Conservation (phyloP, 2,329 filamentous ascomycete genomes). For the Paecilomyces fulvus region DNA sequence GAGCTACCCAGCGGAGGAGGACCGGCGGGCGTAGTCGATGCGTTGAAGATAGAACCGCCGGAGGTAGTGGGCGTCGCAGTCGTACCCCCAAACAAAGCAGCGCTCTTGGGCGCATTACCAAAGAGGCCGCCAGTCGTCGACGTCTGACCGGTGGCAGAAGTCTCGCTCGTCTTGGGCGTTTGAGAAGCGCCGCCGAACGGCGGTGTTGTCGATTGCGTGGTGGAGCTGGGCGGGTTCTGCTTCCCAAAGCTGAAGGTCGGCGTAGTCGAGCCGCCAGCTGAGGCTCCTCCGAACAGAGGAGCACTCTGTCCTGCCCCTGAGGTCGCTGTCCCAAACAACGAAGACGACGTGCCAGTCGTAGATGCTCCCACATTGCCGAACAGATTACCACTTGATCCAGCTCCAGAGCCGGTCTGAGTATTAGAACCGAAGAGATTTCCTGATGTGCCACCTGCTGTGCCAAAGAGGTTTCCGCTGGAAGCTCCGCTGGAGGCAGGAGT, state of each 20-base stretch:
- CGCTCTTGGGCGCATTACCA: conserved; percentile 18
- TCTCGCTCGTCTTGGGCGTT: conserved; percentile 31
- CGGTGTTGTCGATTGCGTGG: conserved; percentile 15
- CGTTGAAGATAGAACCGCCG: conserved; percentile 28
- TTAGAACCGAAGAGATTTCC: conserved; percentile 24
- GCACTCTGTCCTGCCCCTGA: conserved; percentile 12
- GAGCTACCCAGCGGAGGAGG: conserved; percentile 33
- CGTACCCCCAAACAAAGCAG: conserved; percentile 23
- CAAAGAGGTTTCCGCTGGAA: conserved; percentile 25
- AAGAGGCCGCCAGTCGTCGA: conserved; percentile 23
- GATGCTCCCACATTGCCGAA: conserved; percentile 36
- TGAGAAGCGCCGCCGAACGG: conserved; percentile 22
- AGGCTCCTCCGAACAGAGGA: conserved; percentile 20
- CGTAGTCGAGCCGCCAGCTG: conserved; percentile 13
- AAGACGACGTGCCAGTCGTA: conserved; percentile 21
- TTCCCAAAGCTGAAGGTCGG: conserved; percentile 27
- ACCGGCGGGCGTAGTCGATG: conserved; percentile 44
- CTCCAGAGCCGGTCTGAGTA: conserved; percentile 16
- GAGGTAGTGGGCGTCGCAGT: conserved; percentile 33
- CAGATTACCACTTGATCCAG: conserved; percentile 22
- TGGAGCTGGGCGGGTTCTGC: conserved; percentile 16
- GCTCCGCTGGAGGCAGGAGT: conserved; percentile 26
- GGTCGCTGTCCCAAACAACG: conserved; percentile 27
- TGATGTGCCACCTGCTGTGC: conserved; percentile 23
- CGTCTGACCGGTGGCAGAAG: conserved; percentile 22